phyloP scores from a whole-genome alignment of 2,329 filamentous ascomycete genomes.

The Aureobasidium vineae region DNA sequence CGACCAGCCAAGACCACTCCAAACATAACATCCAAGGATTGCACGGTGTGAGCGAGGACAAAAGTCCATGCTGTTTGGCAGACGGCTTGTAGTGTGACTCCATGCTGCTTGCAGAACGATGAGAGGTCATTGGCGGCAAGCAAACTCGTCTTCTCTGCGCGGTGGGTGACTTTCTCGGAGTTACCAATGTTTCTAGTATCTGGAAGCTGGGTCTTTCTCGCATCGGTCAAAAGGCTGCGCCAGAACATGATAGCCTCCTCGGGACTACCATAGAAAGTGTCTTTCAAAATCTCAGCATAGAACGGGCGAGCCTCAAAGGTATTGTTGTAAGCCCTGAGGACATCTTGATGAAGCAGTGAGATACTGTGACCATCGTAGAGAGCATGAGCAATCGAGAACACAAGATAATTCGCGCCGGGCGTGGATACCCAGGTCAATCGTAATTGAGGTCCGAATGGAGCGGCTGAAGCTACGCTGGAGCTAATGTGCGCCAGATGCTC shows the following conservation, averaged over 20 bases:
- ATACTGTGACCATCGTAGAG: conserved; percentile 90
- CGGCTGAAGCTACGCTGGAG: conserved; percentile 35
- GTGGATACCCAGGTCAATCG: conserved; percentile 44
- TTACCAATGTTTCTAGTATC: not conserved
- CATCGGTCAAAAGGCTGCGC: conserved; percentile 62
- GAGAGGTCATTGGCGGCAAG: conserved; percentile 47
- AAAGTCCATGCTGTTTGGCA: conserved; percentile 75
- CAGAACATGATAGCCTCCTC: conserved; percentile 63
- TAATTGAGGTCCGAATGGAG: conserved; percentile 32
- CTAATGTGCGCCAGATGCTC: conserved; percentile 35
- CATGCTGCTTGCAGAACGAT: conserved; percentile 62
- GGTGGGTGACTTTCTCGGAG: conserved; percentile 38
- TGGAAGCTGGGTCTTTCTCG: conserved; percentile 45
- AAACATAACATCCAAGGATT: conserved; percentile 72
- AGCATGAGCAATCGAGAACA: conserved; percentile 77
- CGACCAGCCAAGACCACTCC: conserved; percentile 82
- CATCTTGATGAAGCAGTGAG: conserved; percentile 67
- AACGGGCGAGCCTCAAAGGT: conserved; percentile 45
- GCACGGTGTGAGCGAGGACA: conserved; percentile 61
- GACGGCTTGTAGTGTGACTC: conserved; percentile 72
- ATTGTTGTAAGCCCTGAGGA: conserved; percentile 62
- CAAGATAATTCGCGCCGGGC: conserved; percentile 43
- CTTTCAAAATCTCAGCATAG: conserved; percentile 56
- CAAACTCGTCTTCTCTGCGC: conserved; percentile 49
- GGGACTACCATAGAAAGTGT: conserved; percentile 51